Percentiles rank a stretch among this genome's conserved stretches.
Evolutionary conservation across 2,329 filamentous ascomycete species (phyloP).

Genomic region (Hypoxylon sp.): DNA sequence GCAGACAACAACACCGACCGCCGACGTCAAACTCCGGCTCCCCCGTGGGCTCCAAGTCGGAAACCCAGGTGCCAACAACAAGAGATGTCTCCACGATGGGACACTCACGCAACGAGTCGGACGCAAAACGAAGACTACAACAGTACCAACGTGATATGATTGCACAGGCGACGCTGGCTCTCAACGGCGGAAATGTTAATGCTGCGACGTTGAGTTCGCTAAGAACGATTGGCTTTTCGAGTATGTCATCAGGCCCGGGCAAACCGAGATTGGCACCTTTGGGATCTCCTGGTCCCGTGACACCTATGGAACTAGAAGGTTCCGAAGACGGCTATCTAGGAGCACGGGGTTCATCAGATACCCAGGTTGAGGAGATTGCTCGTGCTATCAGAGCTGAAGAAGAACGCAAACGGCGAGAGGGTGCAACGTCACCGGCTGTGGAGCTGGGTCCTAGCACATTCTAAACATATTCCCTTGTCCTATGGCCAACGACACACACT

Average conservation of each 20-base stretch:
- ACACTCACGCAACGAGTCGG: constrained; percentile 53
- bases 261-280: constrained; percentile 62
- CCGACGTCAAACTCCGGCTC: constrained; percentile 40
- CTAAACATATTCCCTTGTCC: constrained; percentile 24
- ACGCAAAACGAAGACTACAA: constrained; percentile 60
- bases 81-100: constrained; percentile 35
- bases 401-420: constrained; percentile 46
- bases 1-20: constrained; percentile 34
- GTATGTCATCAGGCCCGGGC: constrained; percentile 48
- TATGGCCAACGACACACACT: neutral
- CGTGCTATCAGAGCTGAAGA: constrained; percentile 48
- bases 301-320: constrained; percentile 66
- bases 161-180: constrained; percentile 61
- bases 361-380: constrained; percentile 43
- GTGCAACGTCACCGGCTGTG: constrained; percentile 45
- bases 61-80: constrained; percentile 47
- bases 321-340: constrained; percentile 52
- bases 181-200: constrained; percentile 45
- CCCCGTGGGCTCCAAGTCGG: constrained; percentile 49
- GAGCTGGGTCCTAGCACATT: constrained; percentile 46
- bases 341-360: constrained; percentile 39
- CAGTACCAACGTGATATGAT: constrained; percentile 71
- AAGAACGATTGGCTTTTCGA: constrained; percentile 51
- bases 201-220: constrained; percentile 49
- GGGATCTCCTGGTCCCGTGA: constrained; percentile 68